These are phyloP conservation scores for Lathyrus oleraceus DNA, from an alignment of 306 rosid genomes.

Conservation along the genomic window DNA sequence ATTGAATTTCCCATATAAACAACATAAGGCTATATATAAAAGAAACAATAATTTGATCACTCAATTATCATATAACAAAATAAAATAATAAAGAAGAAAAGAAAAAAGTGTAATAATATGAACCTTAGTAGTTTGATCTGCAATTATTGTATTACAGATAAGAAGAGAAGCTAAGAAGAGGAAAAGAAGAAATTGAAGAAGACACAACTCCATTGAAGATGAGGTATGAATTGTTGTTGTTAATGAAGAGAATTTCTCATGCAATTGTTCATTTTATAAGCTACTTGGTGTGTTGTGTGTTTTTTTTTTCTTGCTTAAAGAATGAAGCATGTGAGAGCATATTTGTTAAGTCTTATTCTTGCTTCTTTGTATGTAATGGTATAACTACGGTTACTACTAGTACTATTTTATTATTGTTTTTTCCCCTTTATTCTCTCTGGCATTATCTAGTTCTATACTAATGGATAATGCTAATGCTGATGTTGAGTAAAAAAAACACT, in stretches of 20 bases:
- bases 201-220: conserved; percentile 53
- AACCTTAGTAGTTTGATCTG: conserved; percentile 74
- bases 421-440: not conserved
- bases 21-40: conserved; percentile 63
- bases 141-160: conserved; percentile 29
- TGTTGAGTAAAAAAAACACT: too few species aligned
- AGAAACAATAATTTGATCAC: conserved; percentile 1
- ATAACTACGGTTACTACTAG: not conserved
- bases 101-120: not conserved
- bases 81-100: not conserved
- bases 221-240: not conserved
- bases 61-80: not conserved
- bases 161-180: conserved; percentile 45
- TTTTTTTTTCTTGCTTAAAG: conserved; percentile 26
- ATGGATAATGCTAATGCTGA: too few species aligned
- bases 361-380: not conserved
- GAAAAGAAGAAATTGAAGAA: conserved; percentile 41
- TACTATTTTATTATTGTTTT: not conserved
- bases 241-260: conserved; percentile 22
- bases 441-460: not conserved
- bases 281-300: conserved; percentile 18
- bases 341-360: conserved; percentile 27
- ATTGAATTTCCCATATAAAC: conserved; percentile 86
- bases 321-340: conserved; percentile 44
- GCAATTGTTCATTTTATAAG: conserved; percentile 44